These are phyloP conservation scores for Citrullus colocynthis DNA, from an alignment of 306 rosid genomes.

Conservation along the genomic window DNA sequence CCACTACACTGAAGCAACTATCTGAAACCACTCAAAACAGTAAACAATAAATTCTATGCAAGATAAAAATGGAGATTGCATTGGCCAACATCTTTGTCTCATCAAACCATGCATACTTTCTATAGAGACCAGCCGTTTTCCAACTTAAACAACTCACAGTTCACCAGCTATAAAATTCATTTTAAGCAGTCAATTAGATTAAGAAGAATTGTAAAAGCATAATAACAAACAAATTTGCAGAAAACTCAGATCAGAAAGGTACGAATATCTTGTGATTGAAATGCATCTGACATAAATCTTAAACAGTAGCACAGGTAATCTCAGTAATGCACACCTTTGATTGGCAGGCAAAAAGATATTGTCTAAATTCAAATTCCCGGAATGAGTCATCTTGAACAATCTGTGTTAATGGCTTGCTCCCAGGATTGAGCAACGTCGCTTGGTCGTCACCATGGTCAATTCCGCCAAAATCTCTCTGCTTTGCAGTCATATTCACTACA, in stretches of 20 bases:
- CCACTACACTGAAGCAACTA: not conserved
- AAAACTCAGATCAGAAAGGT: not conserved
- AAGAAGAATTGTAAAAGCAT: not conserved
- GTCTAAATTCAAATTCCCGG: constrained; percentile 95
- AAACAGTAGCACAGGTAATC: constrained; percentile 2
- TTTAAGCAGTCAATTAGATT: not conserved
- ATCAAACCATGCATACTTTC: not conserved
- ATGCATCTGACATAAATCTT: not conserved
- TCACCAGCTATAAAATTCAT: not conserved
- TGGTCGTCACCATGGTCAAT: constrained; percentile 82
- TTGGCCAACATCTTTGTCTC: not conserved
- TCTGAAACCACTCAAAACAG: not conserved
- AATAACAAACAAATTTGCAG: not conserved
- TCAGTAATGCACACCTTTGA: constrained; percentile 54
- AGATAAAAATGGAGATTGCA: not conserved
- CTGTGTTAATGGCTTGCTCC: constrained; percentile 70
- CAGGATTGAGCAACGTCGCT: constrained; percentile 67
- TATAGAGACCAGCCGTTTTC: not conserved
- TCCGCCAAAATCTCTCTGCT: constrained; percentile 86
- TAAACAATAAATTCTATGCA: not conserved
- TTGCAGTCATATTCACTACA: constrained; percentile 64
- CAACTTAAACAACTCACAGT: not conserved
- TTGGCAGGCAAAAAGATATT: constrained; percentile 88
- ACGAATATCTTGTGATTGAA: not conserved
- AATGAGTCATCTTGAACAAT: constrained; percentile 93